Percentiles rank a stretch among this genome's conserved stretches.
Evolutionary conservation across 768 basidiomycete species (phyloP).

Genomic region (Mycena crocata): DNA sequence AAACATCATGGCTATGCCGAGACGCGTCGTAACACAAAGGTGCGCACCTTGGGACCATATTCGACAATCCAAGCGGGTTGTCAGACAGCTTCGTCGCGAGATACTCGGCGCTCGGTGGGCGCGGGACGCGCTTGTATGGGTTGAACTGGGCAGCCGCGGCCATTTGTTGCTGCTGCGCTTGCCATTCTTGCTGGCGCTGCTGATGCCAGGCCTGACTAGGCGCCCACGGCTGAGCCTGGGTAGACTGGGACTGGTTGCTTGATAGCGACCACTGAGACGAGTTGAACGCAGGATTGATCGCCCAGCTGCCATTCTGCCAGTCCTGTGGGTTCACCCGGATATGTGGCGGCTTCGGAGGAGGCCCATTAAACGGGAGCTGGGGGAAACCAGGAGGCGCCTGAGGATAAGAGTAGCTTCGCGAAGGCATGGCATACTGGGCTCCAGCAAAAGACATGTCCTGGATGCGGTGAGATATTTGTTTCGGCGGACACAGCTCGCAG

Average conservation of each 20-base stretch:
- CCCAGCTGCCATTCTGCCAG: conserved; percentile 33
- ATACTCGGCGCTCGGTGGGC: conserved; percentile 73
- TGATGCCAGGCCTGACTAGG: conserved; percentile 55
- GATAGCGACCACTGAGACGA: conserved; percentile 38
- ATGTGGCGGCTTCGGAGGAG: conserved; percentile 30
- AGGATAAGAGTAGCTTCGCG: conserved; percentile 24
- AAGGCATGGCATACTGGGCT: conserved; percentile 24
- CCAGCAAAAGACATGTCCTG: conserved; percentile 24
- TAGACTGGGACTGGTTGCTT: conserved; percentile 39
- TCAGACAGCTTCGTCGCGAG: conserved; percentile 66
- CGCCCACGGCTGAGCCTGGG: conserved; percentile 50
- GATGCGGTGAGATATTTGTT: conserved; percentile 9
- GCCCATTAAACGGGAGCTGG: conserved; percentile 31
- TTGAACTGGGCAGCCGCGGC: conserved; percentile 51
- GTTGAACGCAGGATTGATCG: conserved; percentile 54
- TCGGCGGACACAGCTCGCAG: not conserved
- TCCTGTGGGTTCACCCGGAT: conserved; percentile 31
- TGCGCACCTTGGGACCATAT: conserved; percentile 73
- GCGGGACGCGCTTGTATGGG: conserved; percentile 75
- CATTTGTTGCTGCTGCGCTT: conserved; percentile 40
- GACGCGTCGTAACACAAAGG: conserved; percentile 2
- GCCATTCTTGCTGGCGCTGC: conserved; percentile 40
- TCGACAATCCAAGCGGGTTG: conserved; percentile 74
- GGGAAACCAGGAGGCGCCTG: conserved; percentile 29
- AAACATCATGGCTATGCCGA: conserved; percentile 18